These are phyloP conservation scores for Candida boidinii DNA, from an alignment of 805 yeast species.

Conservation along the genomic window DNA sequence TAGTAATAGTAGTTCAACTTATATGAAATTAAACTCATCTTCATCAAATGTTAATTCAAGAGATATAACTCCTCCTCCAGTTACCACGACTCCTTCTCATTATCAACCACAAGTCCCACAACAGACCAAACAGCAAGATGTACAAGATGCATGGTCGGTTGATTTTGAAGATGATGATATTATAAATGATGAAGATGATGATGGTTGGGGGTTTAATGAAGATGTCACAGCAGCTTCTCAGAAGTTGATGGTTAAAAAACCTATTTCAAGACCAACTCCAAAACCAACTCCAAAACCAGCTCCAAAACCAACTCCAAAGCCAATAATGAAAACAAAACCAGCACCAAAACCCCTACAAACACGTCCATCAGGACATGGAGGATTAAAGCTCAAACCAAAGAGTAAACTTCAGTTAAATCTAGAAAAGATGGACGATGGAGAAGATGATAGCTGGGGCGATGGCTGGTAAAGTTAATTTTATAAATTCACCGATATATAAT, in stretches of 20 bases:
- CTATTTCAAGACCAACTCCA: neutral
- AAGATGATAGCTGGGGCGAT: slow-evolving; percentile 37
- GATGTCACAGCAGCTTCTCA: slow-evolving; percentile 8
- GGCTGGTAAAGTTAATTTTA: slow-evolving; percentile 36
- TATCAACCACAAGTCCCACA: no score
- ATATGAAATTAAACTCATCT: no score
- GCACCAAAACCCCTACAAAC: neutral
- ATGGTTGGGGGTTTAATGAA: slow-evolving; percentile 24
- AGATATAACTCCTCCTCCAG: no score
- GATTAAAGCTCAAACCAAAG: slow-evolving; percentile 17
- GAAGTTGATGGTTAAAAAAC: slow-evolving; percentile 1
- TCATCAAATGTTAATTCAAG: no score
- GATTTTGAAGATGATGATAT: slow-evolving; percentile 7
- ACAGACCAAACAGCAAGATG: no score
- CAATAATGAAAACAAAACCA: neutral
- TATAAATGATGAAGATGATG: slow-evolving; percentile 14
- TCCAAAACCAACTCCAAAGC: neutral
- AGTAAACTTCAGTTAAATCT: slow-evolving; percentile 26
- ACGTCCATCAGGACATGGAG: slow-evolving; percentile 1
- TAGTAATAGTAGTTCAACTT: no score
- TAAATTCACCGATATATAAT: no score
- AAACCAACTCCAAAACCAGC: slow-evolving; percentile 3
- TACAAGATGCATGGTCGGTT: slow-evolving; percentile 21
- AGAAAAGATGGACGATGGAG: slow-evolving; percentile 21
- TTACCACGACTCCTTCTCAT: no score